A percentile compares a stretch with the other conserved stretches of the same genome.
Conservation (phyloP, 805 yeast genomes). For the Ogataea saltuana region DNA sequence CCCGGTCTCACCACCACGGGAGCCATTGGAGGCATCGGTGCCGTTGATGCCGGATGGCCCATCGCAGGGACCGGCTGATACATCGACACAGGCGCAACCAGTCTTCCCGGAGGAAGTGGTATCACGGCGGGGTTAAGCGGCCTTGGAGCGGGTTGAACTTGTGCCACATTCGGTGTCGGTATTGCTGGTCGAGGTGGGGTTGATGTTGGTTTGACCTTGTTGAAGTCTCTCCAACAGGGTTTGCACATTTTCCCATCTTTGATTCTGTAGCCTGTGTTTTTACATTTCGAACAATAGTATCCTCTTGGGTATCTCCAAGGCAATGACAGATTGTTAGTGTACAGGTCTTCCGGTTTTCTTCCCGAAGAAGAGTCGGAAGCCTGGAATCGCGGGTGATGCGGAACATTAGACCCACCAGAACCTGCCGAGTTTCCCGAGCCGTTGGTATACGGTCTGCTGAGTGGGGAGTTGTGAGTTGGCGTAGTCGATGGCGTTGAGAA, state of each 20-base stretch:
- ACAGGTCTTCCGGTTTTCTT: slow-evolving; percentile 33
- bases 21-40: slow-evolving; percentile 18
- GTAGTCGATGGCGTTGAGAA: background rate
- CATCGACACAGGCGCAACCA: slow-evolving; percentile 11
- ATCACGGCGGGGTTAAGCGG: slow-evolving; percentile 30
- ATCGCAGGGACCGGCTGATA: slow-evolving; percentile 17
- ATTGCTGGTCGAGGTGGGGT: slow-evolving; percentile 10
- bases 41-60: no score
- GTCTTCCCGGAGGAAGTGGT: slow-evolving; percentile 30
- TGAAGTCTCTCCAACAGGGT: slow-evolving; percentile 68
- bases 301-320: slow-evolving; percentile 70
- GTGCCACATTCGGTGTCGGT: slow-evolving; percentile 12
- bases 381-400: slow-evolving; percentile 18
- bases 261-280: slow-evolving; percentile 65
- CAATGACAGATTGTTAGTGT: slow-evolving; percentile 45
- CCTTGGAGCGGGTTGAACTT: slow-evolving; percentile 16
- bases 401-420: background rate
- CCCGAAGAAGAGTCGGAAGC: slow-evolving; percentile 5
- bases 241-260: slow-evolving; percentile 68
- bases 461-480: no score
- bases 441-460: no score
- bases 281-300: slow-evolving; percentile 65
- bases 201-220: slow-evolving; percentile 25
- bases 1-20: slow-evolving; percentile 65
- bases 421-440: background rate